Base-by-base conservation (phyloP, 1,284 basidiomycete species). In the Puccinia polysora region DNA sequence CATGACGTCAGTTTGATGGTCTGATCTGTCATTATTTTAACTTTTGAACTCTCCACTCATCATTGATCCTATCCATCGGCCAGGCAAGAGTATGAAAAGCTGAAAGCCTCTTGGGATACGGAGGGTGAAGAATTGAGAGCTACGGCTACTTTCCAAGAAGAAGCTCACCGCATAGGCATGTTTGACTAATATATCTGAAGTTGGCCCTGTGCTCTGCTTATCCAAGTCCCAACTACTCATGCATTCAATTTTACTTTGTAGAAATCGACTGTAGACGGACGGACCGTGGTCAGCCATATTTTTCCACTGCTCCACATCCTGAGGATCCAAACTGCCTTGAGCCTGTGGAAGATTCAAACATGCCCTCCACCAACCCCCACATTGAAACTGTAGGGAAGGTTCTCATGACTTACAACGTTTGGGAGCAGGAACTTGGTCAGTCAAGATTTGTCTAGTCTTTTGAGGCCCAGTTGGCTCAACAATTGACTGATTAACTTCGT, bases 181-280 rank as follows among this genome's bases (percentile, higher is more conserved):
- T 65, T 32, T 20, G 43, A 28, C n/a, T 25, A 18, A 20, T n/a
- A n/a, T n/a, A n/a, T n/a, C n/a, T n/a, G n/a, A n/a, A n/a, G n/a
- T n/a, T n/a, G n/a, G n/a, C n/a, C n/a, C n/a, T n/a, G n/a, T n/a
- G n/a, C n/a, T n/a, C n/a, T n/a, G n/a, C n/a, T n/a, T n/a, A n/a
- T n/a, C n/a, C n/a, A n/a, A n/a, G n/a, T n/a, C n/a, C n/a, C n/a
- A n/a, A n/a, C n/a, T n/a, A n/a, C n/a, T n/a, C n/a, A n/a, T n/a
- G n/a, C n/a, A n/a, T n/a, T n/a, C n/a, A n/a, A n/a, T n/a, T n/a
- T 25, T 34, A 25, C 49, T 71, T 34, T 59, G 84, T 89, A 94
- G 80, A 96, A 78, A 94, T 98, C 63, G 96, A 98, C 78, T 97
- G 95, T 78, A 87, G 95, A 64, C 86, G 96, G 14, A 97, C 96